Conservation (phyloP, 1,284 basidiomycete genomes). For the Moesziomyces globuligerus region DNA sequence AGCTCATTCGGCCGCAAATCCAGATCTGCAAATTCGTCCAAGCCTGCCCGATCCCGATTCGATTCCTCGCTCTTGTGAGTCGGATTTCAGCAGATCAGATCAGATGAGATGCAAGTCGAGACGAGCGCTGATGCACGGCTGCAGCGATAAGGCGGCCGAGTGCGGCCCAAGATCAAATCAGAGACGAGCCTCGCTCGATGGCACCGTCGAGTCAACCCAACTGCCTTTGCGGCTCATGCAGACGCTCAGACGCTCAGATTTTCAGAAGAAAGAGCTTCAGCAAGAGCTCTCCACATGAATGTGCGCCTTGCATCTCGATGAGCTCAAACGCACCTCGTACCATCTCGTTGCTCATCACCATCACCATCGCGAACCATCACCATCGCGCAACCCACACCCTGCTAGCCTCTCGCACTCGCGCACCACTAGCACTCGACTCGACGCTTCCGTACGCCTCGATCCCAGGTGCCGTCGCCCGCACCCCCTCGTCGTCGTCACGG, state of each 20-base stretch:
- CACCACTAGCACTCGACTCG: not conserved
- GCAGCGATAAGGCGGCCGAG: conserved; percentile 6
- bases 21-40: too few species aligned
- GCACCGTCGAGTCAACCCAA: conserved; percentile 17
- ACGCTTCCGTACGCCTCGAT: too few species aligned
- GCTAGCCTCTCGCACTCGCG: not conserved
- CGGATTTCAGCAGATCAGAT: conserved; percentile 1
- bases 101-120: not conserved
- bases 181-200: not conserved
- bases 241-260: too few species aligned
- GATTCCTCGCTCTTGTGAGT: too few species aligned
- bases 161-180: conserved; percentile 6
- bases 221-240: conserved; percentile 6
- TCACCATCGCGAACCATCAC: not conserved
- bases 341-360: not conserved
- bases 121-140: not conserved
- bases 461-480: not conserved
- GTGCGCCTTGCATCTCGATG: not conserved
- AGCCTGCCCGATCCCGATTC: too few species aligned
- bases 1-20: too few species aligned
- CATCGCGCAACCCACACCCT: not conserved
- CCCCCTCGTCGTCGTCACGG: not conserved
- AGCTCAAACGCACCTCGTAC: too few species aligned
- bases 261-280: conserved; percentile 10
- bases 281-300: not conserved